Conservation (phyloP, 129 eudicot genomes). For the Flaveria linearis region DNA sequence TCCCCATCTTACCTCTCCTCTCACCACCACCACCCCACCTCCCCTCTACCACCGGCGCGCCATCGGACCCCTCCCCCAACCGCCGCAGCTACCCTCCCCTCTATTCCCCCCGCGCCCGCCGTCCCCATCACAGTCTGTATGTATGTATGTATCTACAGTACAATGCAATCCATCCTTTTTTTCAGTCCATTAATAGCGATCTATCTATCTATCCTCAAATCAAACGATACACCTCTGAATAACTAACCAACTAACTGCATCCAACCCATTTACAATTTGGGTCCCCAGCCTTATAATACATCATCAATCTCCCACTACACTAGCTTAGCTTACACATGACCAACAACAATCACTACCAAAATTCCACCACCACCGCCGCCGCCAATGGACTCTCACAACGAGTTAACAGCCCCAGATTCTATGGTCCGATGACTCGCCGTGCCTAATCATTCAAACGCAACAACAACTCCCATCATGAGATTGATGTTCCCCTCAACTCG, state of each 20-base stretch:
- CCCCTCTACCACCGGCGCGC: no score
- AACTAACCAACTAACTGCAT: neutral
- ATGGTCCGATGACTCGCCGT: constrained; percentile 93
- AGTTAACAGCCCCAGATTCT: constrained; percentile 83
- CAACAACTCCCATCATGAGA: constrained; percentile 59
- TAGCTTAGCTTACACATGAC: neutral
- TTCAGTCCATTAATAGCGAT: no score
- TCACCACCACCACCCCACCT: no score
- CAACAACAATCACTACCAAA: constrained; percentile 20
- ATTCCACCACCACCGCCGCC: constrained; percentile 33
- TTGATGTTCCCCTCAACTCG: constrained; percentile 66
- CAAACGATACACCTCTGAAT: constrained; percentile 10
- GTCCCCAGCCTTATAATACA: neutral
- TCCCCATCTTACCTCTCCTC: no score
- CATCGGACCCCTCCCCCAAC: no score
- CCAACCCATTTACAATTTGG: no score
- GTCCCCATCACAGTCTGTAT: no score
- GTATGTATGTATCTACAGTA: no score
- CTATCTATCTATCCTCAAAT: no score
- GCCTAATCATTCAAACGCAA: constrained; percentile 79
- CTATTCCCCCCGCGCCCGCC: no score
- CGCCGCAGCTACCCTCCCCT: no score
- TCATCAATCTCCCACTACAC: neutral
- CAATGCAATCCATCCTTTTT: no score
- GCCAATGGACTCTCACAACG: constrained; percentile 59